Evolutionary conservation across 805 yeast genomes (phyloP), one percentile per base, ranked within the genome.

Genomic region (Nakazawaea ambrosiae): DNA sequence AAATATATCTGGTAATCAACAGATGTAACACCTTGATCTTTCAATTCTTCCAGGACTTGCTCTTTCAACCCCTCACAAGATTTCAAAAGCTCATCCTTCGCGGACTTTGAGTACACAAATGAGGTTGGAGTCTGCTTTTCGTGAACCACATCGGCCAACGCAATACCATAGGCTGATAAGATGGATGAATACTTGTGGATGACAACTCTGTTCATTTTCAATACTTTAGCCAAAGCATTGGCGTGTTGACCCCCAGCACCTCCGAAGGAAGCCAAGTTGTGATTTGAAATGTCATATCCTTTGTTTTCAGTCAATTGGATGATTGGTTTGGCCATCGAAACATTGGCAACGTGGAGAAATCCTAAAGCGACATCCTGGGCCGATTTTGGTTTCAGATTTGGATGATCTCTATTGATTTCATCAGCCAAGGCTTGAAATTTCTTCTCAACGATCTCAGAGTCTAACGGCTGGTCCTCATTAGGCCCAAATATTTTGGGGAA

Each of bases 161-260:
- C 60, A 33, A 67, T 66, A 43, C 73, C 73, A 41, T 66, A 66
- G 4, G 73, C 73, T 34, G 73, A 67, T 29, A 68, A 52, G 29
- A 68, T 58, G 2, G 73, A 66, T 8, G 73, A 67, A 47, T 68
- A 65, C 40, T 60, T 66, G 48, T 68, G 74, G 33, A 68, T 64
- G 5, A 65, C 45, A 16, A 66, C 72, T 35, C 57, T 55, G 18
- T 53, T 51, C 42, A 68, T 66, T 38, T 61, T 58, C 51, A 68
- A 57, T 11, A 55, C 58, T 44, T 55, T 54, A 6, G 72, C 70
- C 35, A 68, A 55, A 3, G 67, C 57, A n/a, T 57, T 55, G 23
- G 69, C 63, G 46, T 65, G 65, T 48, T 68, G 74, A 22, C 71
- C 70, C 42, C 73, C 74, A 33, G 73, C 70, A 39, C 73, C 74